These are phyloP conservation scores for Debaryomyces psychrophilus DNA, from an alignment of 1,139 yeast species.

Conservation along the genomic window DNA sequence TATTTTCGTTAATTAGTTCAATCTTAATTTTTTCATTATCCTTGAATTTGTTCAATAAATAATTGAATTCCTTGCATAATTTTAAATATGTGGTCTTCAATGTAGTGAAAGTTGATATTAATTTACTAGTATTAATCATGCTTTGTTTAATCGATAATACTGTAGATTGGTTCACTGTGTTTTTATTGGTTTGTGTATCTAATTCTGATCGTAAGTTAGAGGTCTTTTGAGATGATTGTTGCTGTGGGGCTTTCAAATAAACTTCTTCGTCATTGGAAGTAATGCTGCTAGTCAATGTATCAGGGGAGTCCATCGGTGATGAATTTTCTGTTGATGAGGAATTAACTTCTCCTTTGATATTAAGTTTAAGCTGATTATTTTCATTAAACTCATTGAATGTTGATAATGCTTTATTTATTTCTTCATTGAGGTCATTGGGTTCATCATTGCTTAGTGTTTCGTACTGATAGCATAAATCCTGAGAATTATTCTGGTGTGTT, in stretches of 20 bases:
- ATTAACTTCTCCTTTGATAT: not conserved
- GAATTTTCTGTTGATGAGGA: slow-evolving; percentile 13
- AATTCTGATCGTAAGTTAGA: not conserved
- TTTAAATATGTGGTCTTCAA: slow-evolving; percentile 39
- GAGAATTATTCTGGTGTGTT: not conserved
- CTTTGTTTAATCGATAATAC: slow-evolving; percentile 30
- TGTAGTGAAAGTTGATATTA: slow-evolving; percentile 35
- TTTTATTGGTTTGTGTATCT: not conserved
- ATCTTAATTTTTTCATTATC: slow-evolving; percentile 39
- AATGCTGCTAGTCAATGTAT: slow-evolving; percentile 9
- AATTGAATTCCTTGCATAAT: slow-evolving; percentile 42
- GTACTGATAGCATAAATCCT: not conserved
- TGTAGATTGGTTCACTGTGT: slow-evolving; percentile 17
- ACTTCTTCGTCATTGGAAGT: slow-evolving; percentile 11
- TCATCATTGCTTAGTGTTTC: not conserved
- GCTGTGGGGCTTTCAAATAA: not conserved
- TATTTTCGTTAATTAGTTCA: slow-evolving; percentile 39
- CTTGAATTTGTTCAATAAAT: slow-evolving; percentile 36
- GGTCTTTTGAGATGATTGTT: slow-evolving; percentile 11
- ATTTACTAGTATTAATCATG: slow-evolving; percentile 34
- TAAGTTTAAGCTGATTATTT: not conserved
- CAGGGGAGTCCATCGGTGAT: slow-evolving; percentile 14
- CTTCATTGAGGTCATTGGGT: slow-evolving; percentile 21
- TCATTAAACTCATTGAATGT: slow-evolving; percentile 23
- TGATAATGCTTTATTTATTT: slow-evolving; percentile 25